phyloP scores from a whole-genome alignment of 2,329 filamentous ascomycete species.

The Fusarium virguliforme region DNA sequence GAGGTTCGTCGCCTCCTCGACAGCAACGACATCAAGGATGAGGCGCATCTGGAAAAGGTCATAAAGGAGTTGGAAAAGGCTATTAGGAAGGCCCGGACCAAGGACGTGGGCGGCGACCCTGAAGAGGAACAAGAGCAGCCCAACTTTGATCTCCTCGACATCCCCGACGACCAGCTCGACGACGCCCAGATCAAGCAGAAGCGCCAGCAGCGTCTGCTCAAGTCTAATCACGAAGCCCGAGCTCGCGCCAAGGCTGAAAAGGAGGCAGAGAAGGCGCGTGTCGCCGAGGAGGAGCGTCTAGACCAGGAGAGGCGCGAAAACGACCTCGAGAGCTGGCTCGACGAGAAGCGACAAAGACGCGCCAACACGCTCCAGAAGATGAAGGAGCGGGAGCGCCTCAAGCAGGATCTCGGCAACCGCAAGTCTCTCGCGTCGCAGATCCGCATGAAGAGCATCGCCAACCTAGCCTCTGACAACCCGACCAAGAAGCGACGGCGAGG shows the following conservation, averaged over 20 bases:
- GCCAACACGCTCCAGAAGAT: slow-evolving; percentile 82
- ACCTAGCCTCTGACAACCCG: slow-evolving; percentile 91
- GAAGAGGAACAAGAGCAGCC: slow-evolving; percentile 87
- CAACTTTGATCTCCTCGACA: slow-evolving; percentile 89
- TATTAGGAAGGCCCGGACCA: slow-evolving; percentile 91
- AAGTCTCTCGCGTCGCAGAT: slow-evolving; percentile 97
- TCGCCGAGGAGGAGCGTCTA: slow-evolving; percentile 85
- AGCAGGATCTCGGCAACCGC: slow-evolving; percentile 94
- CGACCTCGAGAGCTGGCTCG: slow-evolving; percentile 89
- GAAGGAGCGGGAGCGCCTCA: slow-evolving; percentile 93
- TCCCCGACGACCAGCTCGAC: slow-evolving; percentile 93
- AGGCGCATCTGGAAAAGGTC: slow-evolving; percentile 85
- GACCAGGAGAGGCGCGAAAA: slow-evolving; percentile 89
- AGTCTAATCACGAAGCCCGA: slow-evolving; percentile 93
- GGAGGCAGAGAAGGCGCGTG: slow-evolving; percentile 88
- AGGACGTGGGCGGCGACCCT: slow-evolving; percentile 87
- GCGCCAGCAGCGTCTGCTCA: slow-evolving; percentile 91
- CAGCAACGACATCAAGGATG: slow-evolving; percentile 92
- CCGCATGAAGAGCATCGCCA: slow-evolving; percentile 98
- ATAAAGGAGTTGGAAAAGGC: slow-evolving; percentile 93
- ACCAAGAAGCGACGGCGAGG: slow-evolving; percentile 87
- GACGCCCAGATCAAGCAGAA: slow-evolving; percentile 94
- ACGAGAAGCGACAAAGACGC: slow-evolving; percentile 84
- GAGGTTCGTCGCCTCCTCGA: slow-evolving; percentile 90
- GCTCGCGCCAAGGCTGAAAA: slow-evolving; percentile 97